These are phyloP conservation scores for Pichia cactophila DNA, from an alignment of 1,139 yeast genomes.

Conservation along the genomic window DNA sequence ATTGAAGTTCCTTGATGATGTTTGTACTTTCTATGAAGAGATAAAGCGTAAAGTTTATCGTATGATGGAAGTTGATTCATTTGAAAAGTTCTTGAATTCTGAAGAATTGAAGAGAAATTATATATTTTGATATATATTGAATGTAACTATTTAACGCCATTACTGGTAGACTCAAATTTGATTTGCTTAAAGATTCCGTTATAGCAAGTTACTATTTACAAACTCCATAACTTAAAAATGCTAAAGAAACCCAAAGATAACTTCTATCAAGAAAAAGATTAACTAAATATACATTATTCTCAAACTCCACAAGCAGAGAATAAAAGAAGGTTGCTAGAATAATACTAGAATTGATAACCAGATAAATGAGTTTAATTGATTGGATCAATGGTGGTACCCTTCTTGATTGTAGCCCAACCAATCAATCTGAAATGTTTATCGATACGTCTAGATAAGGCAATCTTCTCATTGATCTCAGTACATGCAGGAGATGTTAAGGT, in stretches of 20 bases:
- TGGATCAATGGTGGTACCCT: constrained; percentile 85
- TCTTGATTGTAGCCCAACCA: constrained; percentile 99
- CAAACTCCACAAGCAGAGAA: constrained; percentile 6
- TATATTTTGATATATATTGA: not conserved
- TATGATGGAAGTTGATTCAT: constrained; percentile 67
- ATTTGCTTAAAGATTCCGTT: no score
- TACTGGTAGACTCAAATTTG: no score
- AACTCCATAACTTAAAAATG: not conserved
- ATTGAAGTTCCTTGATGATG: constrained; percentile 30
- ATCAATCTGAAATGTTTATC: constrained; percentile 99
- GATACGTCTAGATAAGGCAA: constrained; percentile 97
- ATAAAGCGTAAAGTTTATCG: constrained; percentile 43
- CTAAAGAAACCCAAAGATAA: constrained; percentile 2
- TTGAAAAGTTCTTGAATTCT: constrained; percentile 57
- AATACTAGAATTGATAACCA: not conserved
- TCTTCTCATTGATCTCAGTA: constrained; percentile 96
- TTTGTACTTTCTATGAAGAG: constrained; percentile 35
- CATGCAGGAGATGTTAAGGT: constrained; percentile 97
- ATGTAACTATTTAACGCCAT: no score
- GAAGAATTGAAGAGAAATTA: constrained; percentile 28
- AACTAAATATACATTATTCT: constrained; percentile 11
- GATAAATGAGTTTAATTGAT: constrained; percentile 27
- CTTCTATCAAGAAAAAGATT: constrained; percentile 5
- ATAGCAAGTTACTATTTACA: not conserved
- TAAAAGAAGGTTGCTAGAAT: constrained; percentile 1